Conservation (phyloP, 768 basidiomycete genomes). For the Leucocoprinus leucothites region DNA sequence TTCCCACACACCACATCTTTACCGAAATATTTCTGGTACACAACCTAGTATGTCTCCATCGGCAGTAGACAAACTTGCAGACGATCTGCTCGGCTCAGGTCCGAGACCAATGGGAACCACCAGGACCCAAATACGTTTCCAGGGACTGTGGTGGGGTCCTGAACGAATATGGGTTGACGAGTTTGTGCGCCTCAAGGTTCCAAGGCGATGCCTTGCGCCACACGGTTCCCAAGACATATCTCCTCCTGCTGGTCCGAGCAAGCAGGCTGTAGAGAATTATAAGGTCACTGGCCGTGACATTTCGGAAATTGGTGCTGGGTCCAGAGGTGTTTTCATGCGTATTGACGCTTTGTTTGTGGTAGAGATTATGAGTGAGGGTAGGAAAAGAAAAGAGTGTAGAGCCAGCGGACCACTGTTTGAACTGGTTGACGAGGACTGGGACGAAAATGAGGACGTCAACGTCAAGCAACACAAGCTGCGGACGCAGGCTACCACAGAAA, state of each 20-base stretch:
- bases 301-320: conserved; percentile 46
- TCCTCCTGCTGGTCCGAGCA: conserved; percentile 60
- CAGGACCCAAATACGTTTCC: conserved; percentile 52
- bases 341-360: conserved; percentile 64
- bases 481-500: conserved; percentile 1
- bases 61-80: not conserved
- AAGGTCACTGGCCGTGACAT: conserved; percentile 20
- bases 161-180: conserved; percentile 89
- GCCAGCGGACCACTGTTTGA: conserved; percentile 77
- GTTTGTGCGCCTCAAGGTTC: conserved; percentile 73
- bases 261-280: conserved; percentile 24
- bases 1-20: conserved; percentile 9
- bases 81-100: not conserved
- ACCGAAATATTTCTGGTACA: conserved; percentile 3
- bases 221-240: conserved; percentile 56
- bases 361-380: conserved; percentile 46
- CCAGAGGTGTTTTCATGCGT: conserved; percentile 70
- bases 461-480: conserved; percentile 6
- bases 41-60: not conserved
- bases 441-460: conserved; percentile 28
- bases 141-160: conserved; percentile 88
- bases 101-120: conserved; percentile 19
- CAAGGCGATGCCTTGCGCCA: conserved; percentile 65
- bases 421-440: conserved; percentile 74
- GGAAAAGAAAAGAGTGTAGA: conserved; percentile 54